Conservation (phyloP, 352 stramenopile species). For the Stramenopiles sp. region DNA sequence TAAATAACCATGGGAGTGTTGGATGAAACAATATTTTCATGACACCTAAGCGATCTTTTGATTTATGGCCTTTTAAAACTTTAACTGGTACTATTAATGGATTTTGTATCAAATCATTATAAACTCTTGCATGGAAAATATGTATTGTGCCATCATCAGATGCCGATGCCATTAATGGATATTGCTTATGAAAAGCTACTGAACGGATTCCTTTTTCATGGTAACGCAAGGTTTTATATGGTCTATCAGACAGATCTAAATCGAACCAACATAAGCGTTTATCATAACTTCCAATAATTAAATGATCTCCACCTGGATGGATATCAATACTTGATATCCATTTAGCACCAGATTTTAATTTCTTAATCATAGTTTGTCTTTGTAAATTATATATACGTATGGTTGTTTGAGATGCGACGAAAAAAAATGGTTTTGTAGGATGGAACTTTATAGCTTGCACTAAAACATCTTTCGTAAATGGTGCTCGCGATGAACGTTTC, state of each 20-base stretch:
- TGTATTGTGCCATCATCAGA: slow-evolving; percentile 95
- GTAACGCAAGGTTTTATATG: slow-evolving; percentile 98
- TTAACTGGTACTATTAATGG: slow-evolving; percentile 97
- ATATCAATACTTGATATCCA: slow-evolving; percentile 97
- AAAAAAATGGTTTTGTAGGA: slow-evolving; percentile 95
- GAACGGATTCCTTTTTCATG: slow-evolving; percentile 85
- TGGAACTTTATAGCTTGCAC: slow-evolving; percentile 91
- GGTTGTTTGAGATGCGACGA: slow-evolving; percentile 93
- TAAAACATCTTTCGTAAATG: slow-evolving; percentile 68
- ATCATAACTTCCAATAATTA: slow-evolving; percentile 94
- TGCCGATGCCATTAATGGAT: slow-evolving; percentile 93
- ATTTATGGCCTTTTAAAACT: slow-evolving; percentile 79
- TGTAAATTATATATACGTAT: slow-evolving; percentile 97
- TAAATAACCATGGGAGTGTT: slow-evolving; percentile 73
- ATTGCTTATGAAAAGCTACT: slow-evolving; percentile 69
- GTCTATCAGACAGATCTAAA: slow-evolving; percentile 83
- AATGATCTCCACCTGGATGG: slow-evolving; percentile 92
- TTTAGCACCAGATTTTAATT: slow-evolving; percentile 86
- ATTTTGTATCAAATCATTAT: slow-evolving; percentile 95
- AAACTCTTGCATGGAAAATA: slow-evolving; percentile 98
- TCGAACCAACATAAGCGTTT: slow-evolving; percentile 96
- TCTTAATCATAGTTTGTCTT: slow-evolving; percentile 92
- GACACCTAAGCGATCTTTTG: slow-evolving; percentile 70
- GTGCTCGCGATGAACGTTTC: slow-evolving; percentile 84
- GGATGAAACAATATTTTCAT: slow-evolving; percentile 89